Evolutionary conservation across 768 basidiomycete species (phyloP).

Genomic region (Dendrothele bispora): DNA sequence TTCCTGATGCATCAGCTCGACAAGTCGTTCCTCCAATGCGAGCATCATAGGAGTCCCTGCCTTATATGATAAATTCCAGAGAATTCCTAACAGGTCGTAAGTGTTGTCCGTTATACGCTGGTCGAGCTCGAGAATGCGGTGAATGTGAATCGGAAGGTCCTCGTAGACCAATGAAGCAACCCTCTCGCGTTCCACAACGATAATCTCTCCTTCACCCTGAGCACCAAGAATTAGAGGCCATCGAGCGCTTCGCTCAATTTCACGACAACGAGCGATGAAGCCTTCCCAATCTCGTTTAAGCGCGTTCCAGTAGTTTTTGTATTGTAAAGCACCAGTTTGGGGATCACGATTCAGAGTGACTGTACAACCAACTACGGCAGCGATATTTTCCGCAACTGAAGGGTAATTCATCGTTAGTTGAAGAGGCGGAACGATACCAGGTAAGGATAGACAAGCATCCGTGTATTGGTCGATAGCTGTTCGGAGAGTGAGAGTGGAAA

Average conservation of each 20-base stretch:
- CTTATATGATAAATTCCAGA: constrained; percentile 63
- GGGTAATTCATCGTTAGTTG: constrained; percentile 64
- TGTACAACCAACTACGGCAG: constrained; percentile 83
- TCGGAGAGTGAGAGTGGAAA: constrained; percentile 79
- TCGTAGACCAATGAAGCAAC: constrained; percentile 62
- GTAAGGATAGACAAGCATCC: constrained; percentile 65
- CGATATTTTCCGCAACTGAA: constrained; percentile 73
- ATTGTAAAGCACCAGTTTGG: constrained; percentile 76
- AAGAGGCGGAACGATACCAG: constrained; percentile 48
- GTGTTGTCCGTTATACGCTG: constrained; percentile 44
- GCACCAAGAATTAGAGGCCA: constrained; percentile 74
- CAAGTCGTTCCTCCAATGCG: constrained; percentile 55
- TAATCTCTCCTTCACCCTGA: constrained; percentile 39
- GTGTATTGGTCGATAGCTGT: constrained; percentile 85
- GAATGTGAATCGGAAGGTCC: constrained; percentile 65
- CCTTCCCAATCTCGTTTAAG: constrained; percentile 95
- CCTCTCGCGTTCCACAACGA: constrained; percentile 79
- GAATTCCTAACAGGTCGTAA: constrained; percentile 56
- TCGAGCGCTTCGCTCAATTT: constrained; percentile 83
- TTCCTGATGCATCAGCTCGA: constrained; percentile 73
- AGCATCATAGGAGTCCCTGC: constrained; percentile 59
- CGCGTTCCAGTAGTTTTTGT: constrained; percentile 80
- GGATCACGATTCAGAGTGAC: constrained; percentile 72
- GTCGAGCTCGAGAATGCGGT: constrained; percentile 46
- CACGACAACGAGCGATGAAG: constrained; percentile 86